These are phyloP conservation scores for Jatropha podagrica DNA, from an alignment of 441 rosid genomes.

Conservation along the genomic window DNA sequence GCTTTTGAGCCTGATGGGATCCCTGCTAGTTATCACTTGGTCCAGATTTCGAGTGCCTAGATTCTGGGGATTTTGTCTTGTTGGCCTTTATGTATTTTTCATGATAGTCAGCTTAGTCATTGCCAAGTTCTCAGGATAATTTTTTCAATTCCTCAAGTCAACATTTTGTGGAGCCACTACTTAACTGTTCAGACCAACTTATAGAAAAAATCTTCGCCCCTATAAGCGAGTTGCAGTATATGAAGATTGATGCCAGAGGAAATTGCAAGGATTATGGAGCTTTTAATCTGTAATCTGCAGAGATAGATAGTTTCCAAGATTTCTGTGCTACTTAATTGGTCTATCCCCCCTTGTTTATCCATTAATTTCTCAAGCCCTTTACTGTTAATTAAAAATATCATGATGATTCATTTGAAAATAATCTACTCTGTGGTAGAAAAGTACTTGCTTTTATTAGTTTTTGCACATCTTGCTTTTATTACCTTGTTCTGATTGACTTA, in stretches of 20 bases:
- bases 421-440: no score
- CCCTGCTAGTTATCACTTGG: conserved; percentile 90
- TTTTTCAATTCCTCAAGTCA: background rate
- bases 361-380: background rate
- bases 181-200: conserved; percentile 1
- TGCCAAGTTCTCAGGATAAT: conserved; percentile 55
- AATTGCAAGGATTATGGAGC: conserved; percentile 4
- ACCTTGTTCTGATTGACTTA: background rate
- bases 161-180: conserved; percentile 1
- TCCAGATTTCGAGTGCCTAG: conserved; percentile 85
- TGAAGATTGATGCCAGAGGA: background rate
- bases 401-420: background rate
- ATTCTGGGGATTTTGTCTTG: conserved; percentile 94
- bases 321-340: background rate
- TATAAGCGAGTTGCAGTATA: background rate
- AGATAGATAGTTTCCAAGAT: background rate
- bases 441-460: background rate
- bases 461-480: background rate
- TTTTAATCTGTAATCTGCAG: conserved; percentile 22
- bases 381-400: background rate
- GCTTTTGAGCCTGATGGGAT: conserved; percentile 89
- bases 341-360: background rate
- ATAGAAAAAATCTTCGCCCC: conserved; percentile 8
- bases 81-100: conserved; percentile 73
- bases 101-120: conserved; percentile 62